Conservation (phyloP, 2,329 filamentous ascomycete species). For the Aspergillus quadrilineatus region DNA sequence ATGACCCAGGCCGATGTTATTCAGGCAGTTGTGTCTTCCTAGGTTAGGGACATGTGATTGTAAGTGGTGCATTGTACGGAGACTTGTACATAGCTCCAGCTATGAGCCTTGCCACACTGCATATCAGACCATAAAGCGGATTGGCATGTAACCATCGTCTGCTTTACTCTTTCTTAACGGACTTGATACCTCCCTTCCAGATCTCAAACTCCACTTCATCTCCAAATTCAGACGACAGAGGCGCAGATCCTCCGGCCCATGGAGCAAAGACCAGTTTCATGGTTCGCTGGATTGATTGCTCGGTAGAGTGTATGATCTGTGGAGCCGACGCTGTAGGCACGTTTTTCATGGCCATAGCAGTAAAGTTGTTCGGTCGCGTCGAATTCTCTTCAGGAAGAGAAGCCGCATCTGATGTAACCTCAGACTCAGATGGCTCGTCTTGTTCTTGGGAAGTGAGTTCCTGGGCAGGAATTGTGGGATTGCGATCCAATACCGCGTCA, state of each 20-base stretch:
- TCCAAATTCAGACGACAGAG: constrained; percentile 42
- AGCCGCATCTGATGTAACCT: background rate
- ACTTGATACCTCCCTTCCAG: constrained; percentile 58
- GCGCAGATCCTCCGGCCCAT: constrained; percentile 61
- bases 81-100: too few species aligned
- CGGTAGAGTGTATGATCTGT: background rate
- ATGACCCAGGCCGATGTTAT: too few species aligned
- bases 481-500: constrained; percentile 1
- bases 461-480: background rate
- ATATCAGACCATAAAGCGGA: background rate
- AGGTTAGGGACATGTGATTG: too few species aligned
- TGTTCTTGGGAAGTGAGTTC: background rate
- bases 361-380: background rate
- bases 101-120: too few species aligned
- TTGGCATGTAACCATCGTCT: background rate
- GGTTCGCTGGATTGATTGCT: constrained; percentile 60
- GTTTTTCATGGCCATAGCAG: background rate
- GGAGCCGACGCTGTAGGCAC: background rate
- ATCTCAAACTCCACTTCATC: constrained; percentile 70
- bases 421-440: background rate
- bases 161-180: background rate
- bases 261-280: constrained; percentile 89
- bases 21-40: too few species aligned
- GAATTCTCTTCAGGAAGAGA: background rate
- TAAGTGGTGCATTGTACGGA: too few species aligned